A percentile compares a stretch with the other conserved stretches of the same genome.
phyloP scores from a whole-genome alignment of 177 flowering plant species.

The Tripterygium wilfordii region DNA sequence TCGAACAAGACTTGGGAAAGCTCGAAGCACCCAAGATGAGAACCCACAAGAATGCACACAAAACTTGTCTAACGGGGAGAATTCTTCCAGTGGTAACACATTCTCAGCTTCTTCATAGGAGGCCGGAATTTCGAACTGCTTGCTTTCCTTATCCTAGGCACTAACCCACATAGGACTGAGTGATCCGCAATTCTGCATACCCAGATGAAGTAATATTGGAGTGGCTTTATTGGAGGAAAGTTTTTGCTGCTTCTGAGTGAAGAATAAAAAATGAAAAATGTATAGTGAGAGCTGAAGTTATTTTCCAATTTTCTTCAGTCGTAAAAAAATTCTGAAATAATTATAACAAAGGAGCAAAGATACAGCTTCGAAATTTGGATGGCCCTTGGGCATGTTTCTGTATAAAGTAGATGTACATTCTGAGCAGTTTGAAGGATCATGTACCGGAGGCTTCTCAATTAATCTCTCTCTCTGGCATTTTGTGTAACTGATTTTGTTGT shows the following conservation, averaged over 20 bases:
- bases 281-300: conserved; percentile 5
- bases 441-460: too few species aligned
- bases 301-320: conserved; percentile 1
- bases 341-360: conserved; percentile 1
- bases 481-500: too few species aligned
- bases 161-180: conserved; percentile 19
- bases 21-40: conserved; percentile 27
- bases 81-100: conserved; percentile 29
- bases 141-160: conserved; percentile 16
- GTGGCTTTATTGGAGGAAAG: not conserved
- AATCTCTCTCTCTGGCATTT: too few species aligned
- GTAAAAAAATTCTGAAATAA: not conserved
- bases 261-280: conserved; percentile 1
- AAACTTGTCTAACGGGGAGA: conserved; percentile 27
- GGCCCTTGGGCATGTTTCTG: too few species aligned
- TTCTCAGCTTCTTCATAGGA: too few species aligned
- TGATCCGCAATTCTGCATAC: too few species aligned
- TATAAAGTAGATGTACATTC: too few species aligned
- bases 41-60: conserved; percentile 25
- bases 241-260: not conserved
- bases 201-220: not conserved
- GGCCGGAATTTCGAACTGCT: too few species aligned
- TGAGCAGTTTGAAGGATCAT: too few species aligned
- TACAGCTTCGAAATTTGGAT: conserved; percentile 21
- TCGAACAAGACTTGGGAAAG: conserved; percentile 35